These are phyloP conservation scores for Trichosanthes truncata DNA, from an alignment of 306 rosid genomes.

Conservation along the genomic window DNA sequence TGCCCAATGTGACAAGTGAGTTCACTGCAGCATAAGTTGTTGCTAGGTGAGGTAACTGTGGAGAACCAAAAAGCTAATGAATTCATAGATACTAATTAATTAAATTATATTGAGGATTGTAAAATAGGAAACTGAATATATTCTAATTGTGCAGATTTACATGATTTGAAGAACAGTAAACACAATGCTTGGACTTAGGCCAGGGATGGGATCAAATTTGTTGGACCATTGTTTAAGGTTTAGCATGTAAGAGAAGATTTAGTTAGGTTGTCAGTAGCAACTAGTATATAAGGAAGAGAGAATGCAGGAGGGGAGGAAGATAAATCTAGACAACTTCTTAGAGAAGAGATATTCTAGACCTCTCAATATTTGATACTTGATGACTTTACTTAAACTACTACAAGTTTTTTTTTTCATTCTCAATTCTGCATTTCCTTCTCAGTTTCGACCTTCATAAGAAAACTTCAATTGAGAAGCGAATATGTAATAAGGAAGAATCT, in stretches of 20 bases:
- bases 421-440: neutral
- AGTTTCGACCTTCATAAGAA: neutral
- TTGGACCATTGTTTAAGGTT: neutral
- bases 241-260: neutral
- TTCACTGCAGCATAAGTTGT: conserved; percentile 94
- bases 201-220: neutral
- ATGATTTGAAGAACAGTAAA: neutral
- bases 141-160: neutral
- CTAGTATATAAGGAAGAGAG: neutral
- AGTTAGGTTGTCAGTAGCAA: neutral
- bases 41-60: conserved; percentile 92
- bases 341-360: neutral
- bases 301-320: neutral
- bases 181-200: neutral
- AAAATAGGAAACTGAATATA: neutral
- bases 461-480: neutral
- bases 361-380: neutral
- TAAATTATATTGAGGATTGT: neutral
- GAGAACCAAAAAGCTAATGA: conserved; percentile 10
- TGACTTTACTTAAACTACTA: neutral
- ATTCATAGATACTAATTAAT: neutral
- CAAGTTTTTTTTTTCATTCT: neutral
- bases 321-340: neutral
- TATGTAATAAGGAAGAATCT: neutral
- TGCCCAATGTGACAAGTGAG: conserved; percentile 71